phyloP scores from a whole-genome alignment of 768 basidiomycete species.

The Austroboletus festivus region DNA sequence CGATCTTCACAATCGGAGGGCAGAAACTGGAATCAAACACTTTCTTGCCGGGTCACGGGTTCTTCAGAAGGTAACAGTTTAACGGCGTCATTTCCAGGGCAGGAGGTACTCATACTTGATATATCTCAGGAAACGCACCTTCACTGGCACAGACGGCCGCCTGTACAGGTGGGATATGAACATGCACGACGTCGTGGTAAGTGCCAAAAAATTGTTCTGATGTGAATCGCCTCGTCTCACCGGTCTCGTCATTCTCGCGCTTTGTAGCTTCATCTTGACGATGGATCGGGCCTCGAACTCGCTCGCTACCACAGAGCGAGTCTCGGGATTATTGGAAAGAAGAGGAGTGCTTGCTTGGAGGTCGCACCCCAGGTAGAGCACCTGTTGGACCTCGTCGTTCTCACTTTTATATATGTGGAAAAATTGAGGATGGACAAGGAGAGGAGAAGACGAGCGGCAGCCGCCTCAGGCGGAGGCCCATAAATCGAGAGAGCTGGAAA shows the following conservation, averaged over 20 bases:
- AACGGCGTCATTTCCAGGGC: not conserved
- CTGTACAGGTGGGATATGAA: constrained; percentile 34
- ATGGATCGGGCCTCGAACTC: constrained; percentile 11
- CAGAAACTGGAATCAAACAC: constrained; percentile 21
- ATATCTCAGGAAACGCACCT: constrained; percentile 25
- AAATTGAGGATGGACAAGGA: constrained; percentile 30
- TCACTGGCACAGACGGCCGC: constrained; percentile 32
- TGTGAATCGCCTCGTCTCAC: not conserved
- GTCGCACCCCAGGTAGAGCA: constrained; percentile 19
- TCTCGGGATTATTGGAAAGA: constrained; percentile 24
- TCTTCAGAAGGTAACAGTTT: constrained; percentile 13
- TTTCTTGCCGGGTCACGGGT: constrained; percentile 23
- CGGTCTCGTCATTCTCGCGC: too few relatives aligned
- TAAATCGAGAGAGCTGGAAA: not conserved
- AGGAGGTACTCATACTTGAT: not conserved
- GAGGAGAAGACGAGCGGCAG: constrained; percentile 4
- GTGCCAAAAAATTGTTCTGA: not conserved
- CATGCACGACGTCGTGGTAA: constrained; percentile 16
- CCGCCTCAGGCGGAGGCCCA: constrained; percentile 13
- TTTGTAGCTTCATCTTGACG: constrained; percentile 19
- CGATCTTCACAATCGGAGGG: constrained; percentile 30
- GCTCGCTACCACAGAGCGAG: constrained; percentile 23
- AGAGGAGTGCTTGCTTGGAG: constrained; percentile 20
- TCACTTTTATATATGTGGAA: constrained; percentile 32
- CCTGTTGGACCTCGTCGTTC: constrained; percentile 26